Percentiles rank a stretch among this genome's conserved stretches.
phyloP scores from a whole-genome alignment of 2,329 filamentous ascomycete genomes.

The Penicillium brasilianum region DNA sequence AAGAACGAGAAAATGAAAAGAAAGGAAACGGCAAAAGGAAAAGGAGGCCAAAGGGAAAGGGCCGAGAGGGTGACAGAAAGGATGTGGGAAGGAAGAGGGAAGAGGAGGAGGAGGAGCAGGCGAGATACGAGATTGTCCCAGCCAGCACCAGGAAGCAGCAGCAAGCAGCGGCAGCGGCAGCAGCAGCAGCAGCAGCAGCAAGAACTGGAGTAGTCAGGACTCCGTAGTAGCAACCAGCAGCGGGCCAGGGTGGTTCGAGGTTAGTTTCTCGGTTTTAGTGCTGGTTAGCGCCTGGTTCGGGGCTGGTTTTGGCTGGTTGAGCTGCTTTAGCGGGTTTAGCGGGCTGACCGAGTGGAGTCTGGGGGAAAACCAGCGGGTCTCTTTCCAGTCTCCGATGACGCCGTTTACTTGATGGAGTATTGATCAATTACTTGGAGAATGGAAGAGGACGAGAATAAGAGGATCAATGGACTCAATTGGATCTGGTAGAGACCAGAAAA shows the following conservation, averaged over 20 bases:
- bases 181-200: not conserved
- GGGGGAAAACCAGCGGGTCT: conserved; percentile 4
- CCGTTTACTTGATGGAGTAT: not conserved
- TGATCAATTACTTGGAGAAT: too few relatives aligned
- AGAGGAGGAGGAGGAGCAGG: conserved; percentile 16
- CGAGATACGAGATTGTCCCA: not conserved
- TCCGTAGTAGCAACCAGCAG: not conserved
- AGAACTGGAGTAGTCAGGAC: not conserved
- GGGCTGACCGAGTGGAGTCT: conserved; percentile 5
- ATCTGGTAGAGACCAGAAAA: not conserved
- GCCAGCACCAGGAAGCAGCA: not conserved
- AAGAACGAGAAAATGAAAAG: conserved; percentile 25
- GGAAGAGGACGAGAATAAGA: not conserved
- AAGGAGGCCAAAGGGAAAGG: conserved; percentile 22
- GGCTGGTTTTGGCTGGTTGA: not conserved
- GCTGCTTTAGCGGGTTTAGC: not conserved
- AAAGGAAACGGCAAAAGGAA: conserved; percentile 25
- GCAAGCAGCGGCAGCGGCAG: not conserved
- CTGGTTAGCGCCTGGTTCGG: conserved; percentile 3
- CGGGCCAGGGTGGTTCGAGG: not conserved
- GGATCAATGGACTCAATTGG: not conserved
- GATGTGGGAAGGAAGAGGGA: conserved; percentile 17
- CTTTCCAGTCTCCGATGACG: not conserved
- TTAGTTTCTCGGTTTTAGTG: conserved; percentile 2
- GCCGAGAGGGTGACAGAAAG: conserved; percentile 28